Base-by-base conservation (phyloP, 75 land plant genomes). In the Cupressus sempervirens region DNA sequence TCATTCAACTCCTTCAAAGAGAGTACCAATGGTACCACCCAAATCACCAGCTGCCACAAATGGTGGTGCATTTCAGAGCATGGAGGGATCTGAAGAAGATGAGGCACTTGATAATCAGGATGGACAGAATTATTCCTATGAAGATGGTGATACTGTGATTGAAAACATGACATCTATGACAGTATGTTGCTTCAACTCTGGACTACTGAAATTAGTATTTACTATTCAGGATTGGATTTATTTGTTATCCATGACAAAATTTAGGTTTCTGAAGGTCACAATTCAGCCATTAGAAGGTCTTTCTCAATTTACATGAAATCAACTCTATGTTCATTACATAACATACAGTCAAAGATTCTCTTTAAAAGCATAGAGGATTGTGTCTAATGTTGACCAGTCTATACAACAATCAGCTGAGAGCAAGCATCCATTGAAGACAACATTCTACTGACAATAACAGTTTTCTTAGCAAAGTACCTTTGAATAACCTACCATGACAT, bases 51-150 rank as follows among this genome's bases (percentile, higher is more conserved):
- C 99, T 38, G 89, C 84, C 82, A 91, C 91, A 68, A 89, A 93
- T 87, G 93, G 87, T 16, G 90, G 96, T 81, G 93, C 92, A 32
- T 93, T 93, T 90, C 95, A 92, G 85, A 93, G 96, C 83, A 79
- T 92, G 65, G 99, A 96, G 86, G 98, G 94, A 83, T 98, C 99
- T 7, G 96, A 97, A 40, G 99, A 97, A 53, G 95, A 93, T 56
- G 87, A 89, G 76, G 14, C 87, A 58, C 84, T 83, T n/a, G 93
- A 89, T 23, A 84, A 73, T 85, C 32, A 79, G 46, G 72, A 85
- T 83, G 94, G 91, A 83, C 84, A 90, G 43, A 94, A 86, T 45
- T 26, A 81, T 83, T 50, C 84, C 7, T 94, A 91, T 83, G 81
- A 89, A 38, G 88, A 88, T 53, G 94, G 93, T 62, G 84, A 90